Percentiles rank a stretch among this genome's conserved stretches.
These are phyloP conservation scores for Withania somnifera DNA, from an alignment of 305 asterid species.

Conservation along the genomic window DNA sequence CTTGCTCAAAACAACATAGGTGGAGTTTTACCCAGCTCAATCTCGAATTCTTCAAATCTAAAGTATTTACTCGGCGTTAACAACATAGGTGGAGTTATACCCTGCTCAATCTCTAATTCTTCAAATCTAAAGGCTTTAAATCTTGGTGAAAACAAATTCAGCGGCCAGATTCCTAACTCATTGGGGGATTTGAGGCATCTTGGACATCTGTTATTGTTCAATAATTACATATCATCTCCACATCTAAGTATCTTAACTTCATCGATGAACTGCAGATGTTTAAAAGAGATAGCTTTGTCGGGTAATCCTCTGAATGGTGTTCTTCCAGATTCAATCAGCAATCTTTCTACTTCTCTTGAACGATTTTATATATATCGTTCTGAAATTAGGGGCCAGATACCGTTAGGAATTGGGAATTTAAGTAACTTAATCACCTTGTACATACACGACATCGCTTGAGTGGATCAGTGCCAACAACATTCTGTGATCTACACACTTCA, in stretches of 20 bases:
- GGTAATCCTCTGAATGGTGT: slow-evolving; percentile 2
- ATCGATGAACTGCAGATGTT: slow-evolving; percentile 3
- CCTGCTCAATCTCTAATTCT: slow-evolving; percentile 12
- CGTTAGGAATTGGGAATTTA: slow-evolving; percentile 7
- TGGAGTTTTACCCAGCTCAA: slow-evolving; percentile 10
- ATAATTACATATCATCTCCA: not conserved
- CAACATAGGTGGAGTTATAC: slow-evolving; percentile 4
- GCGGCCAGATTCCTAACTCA: not conserved
- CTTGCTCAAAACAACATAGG: not conserved
- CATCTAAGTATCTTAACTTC: slow-evolving; percentile 2
- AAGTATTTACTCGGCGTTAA: too few relatives aligned
- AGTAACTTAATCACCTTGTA: not conserved
- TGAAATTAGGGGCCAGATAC: slow-evolving; percentile 7
- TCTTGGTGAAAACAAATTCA: not conserved
- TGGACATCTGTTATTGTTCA: not conserved
- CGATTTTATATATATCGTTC: fast-evolving
- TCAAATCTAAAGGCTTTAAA: not conserved
- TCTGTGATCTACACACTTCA: not conserved
- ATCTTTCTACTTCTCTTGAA: not conserved
- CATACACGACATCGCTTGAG: not conserved
- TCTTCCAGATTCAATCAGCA: slow-evolving; percentile 20
- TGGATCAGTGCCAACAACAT: not conserved
- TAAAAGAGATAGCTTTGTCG: not conserved
- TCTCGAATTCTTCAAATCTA: slow-evolving; percentile 7
- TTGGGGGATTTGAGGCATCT: not conserved